Evolutionary conservation across 768 basidiomycete species (phyloP).

Genomic region (Termitomyces sp.): DNA sequence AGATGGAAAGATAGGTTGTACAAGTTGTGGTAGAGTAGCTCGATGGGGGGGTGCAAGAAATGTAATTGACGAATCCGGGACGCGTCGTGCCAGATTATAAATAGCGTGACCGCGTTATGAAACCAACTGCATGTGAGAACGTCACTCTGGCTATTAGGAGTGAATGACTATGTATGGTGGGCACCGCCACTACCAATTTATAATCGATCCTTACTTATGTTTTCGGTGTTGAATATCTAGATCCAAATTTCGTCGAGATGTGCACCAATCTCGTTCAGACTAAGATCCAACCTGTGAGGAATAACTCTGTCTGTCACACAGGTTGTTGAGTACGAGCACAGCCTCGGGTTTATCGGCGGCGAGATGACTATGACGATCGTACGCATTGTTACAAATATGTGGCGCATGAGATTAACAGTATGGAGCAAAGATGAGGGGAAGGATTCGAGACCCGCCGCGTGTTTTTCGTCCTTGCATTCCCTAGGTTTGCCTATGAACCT

Average conservation of each 20-base stretch:
- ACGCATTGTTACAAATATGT: neutral
- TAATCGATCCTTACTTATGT: neutral
- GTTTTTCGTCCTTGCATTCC: neutral
- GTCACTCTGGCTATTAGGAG: neutral
- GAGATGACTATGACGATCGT: neutral
- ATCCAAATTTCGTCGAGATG: neutral
- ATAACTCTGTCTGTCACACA: neutral
- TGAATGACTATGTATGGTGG: neutral
- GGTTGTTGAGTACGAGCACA: neutral
- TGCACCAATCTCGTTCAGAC: neutral
- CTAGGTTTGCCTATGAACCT: neutral
- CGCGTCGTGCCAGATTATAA: neutral
- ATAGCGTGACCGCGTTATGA: conserved; percentile 1
- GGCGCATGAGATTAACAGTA: neutral
- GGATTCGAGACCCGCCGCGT: too few species aligned
- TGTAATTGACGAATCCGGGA: neutral
- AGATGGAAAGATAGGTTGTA: neutral
- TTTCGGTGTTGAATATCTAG: neutral
- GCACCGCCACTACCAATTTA: neutral
- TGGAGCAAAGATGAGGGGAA: too few species aligned
- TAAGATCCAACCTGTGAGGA: neutral
- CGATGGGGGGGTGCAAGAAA: neutral
- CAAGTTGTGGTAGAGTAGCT: neutral
- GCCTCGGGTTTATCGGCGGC: too few species aligned
- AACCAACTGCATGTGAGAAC: neutral